Evolutionary conservation across 257 asterid species (phyloP), one percentile per base, ranked within the genome.

Genomic region (Ajuga chamaepitys): DNA sequence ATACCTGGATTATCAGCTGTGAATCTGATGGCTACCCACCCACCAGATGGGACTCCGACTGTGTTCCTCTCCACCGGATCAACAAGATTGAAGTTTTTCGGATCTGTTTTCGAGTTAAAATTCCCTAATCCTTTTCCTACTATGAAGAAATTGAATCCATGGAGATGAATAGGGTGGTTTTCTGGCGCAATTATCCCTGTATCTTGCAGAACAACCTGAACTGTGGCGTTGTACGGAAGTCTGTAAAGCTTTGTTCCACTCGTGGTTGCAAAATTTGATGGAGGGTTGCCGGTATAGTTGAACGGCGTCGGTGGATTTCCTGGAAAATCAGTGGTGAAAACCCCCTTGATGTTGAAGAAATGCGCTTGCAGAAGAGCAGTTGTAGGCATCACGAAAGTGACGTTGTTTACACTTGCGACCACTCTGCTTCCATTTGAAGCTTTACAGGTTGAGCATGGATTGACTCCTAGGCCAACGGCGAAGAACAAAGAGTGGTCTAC

Each of bases 31-130:
- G 94, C 90, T 3, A 80, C 86, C 90, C 94, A 86, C 21, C 94
- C 90, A 22, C 94, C 90, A 4, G 86, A 64, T 0, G 94, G 86
- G n/a, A 86, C 90, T 3, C 81, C 78, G 32, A 86, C 64, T 0
- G 94, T 86, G 75, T 86, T 86, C 77, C 94, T 81, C 72, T 86
- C 94, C 9, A 77, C 88, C 2, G 90, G 94, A 62, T 86, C 88
- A 3, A 79, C 74, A 8, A 86, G 88, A 73, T 86, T 81, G 69
- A 83, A 83, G 0, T 38, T 79, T 58, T 83, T 77, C 0, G 81
- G 76, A 65, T 86, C 86, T 0, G 66, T 77, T 54, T 64, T 79
- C 3, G 88, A 50, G 68, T 86, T 77, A 32, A 75, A 86, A 67
- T 86, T 83, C 0, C 90, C 94, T 11, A 71, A 0, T 54, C 88